Conservation (phyloP, 2,329 filamentous ascomycete genomes). For the Arthrobotrys sinensis region DNA sequence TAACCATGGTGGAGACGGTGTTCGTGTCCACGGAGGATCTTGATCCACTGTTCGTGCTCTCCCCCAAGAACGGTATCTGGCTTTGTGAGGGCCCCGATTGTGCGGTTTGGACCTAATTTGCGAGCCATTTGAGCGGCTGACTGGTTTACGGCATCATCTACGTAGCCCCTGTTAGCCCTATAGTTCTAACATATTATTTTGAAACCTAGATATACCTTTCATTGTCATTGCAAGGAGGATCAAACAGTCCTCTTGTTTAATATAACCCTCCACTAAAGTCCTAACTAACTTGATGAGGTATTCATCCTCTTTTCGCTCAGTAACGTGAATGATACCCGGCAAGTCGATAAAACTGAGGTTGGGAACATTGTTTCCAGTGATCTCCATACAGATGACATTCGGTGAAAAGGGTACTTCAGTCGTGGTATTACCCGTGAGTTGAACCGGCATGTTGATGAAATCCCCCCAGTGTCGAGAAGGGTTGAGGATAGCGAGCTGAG, state of each 20-base stretch:
- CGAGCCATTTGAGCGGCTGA: conserved; percentile 63
- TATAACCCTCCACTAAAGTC: conserved; percentile 63
- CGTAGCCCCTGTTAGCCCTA: conserved; percentile 20
- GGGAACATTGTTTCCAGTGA: conserved; percentile 63
- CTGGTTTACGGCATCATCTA: conserved; percentile 64
- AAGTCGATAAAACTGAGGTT: conserved; percentile 65
- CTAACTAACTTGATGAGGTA: conserved; percentile 64
- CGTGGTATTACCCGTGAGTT: conserved; percentile 18
- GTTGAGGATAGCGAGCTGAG: conserved; percentile 63
- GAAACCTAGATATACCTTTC: conserved; percentile 61
- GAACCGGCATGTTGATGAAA: conserved; percentile 48
- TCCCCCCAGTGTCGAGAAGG: conserved; percentile 63
- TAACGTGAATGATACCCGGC: conserved; percentile 64
- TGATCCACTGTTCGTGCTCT: conserved; percentile 64
- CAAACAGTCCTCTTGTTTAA: conserved; percentile 63
- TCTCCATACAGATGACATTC: conserved; percentile 65
- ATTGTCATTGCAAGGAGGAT: conserved; percentile 64
- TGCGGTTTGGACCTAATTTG: conserved; percentile 63
- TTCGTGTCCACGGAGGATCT: conserved; percentile 63
- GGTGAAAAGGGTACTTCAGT: conserved; percentile 64
- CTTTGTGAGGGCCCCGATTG: conserved; percentile 64
- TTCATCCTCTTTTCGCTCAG: conserved; percentile 63
- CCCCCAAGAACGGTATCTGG: conserved; percentile 63
- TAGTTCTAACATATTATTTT: neutral
- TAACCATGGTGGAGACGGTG: conserved; percentile 64